These are phyloP conservation scores for Ambrosia hybrid DNA, from an alignment of 140 eudicot genomes.

Conservation along the genomic window DNA sequence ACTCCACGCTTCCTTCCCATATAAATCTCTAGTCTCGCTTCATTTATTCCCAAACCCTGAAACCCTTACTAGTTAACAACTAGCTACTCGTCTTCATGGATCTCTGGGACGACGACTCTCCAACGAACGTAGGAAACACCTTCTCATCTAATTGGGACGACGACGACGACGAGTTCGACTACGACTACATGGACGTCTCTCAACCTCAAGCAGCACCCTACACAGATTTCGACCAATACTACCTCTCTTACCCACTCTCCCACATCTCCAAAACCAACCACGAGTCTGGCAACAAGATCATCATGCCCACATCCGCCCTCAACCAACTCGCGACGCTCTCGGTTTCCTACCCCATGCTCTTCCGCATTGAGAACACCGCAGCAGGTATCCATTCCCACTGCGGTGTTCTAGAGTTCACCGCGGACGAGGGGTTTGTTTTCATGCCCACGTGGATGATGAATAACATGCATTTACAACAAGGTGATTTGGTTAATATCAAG, in stretches of 20 bases:
- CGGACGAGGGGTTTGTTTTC: conserved; percentile 33
- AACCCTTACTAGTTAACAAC: no score
- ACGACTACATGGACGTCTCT: not conserved
- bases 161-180: not conserved
- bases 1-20: no score
- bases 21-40: no score
- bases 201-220: not conserved
- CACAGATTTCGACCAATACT: not conserved
- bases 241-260: conserved; percentile 2
- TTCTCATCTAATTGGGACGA: no score
- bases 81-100: no score
- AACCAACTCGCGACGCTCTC: conserved; percentile 1
- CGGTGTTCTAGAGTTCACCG: conserved; percentile 43
- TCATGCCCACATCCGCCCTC: conserved; percentile 11
- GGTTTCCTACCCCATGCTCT: not conserved
- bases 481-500: conserved; percentile 16
- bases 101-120: no score
- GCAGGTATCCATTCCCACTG: conserved; percentile 27
- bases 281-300: conserved; percentile 16
- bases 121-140: no score
- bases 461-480: conserved; percentile 25
- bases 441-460: conserved; percentile 55
- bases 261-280: conserved; percentile 4
- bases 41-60: no score
- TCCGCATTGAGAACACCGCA: conserved; percentile 5